Evolutionary conservation across 495 filamentous ascomycete genomes (phyloP).

Genomic region (Aspergillus panamensis): DNA sequence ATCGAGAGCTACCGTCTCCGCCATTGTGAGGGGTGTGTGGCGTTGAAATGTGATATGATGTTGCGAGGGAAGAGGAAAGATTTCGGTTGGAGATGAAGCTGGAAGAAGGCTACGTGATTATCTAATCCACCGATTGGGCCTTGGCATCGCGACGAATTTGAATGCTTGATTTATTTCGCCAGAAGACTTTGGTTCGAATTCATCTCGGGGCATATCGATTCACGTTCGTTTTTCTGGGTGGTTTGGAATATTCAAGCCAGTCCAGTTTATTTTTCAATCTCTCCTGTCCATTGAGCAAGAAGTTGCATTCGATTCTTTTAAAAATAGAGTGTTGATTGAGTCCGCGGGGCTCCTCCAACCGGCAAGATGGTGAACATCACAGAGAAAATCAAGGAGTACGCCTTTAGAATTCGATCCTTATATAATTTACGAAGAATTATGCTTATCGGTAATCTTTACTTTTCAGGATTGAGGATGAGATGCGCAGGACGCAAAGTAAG

Average conservation of each 20-base stretch:
- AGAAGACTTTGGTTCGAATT: background rate
- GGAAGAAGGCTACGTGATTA: slow-evolving; percentile 18
- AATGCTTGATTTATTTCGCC: slow-evolving; percentile 8
- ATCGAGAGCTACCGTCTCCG: slow-evolving; percentile 29
- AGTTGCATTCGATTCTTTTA: slow-evolving; percentile 2
- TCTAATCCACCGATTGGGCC: slow-evolving; percentile 21
- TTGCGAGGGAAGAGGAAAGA: background rate
- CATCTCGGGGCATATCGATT: background rate
- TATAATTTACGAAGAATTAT: background rate
- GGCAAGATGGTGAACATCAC: slow-evolving; percentile 98
- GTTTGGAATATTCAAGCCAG: background rate
- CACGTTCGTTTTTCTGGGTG: background rate
- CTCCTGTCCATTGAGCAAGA: background rate
- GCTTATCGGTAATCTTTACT: slow-evolving; percentile 14
- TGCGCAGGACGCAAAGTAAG: slow-evolving; percentile 95
- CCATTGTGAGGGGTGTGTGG: slow-evolving; percentile 26
- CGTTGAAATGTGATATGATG: background rate
- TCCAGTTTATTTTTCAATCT: background rate
- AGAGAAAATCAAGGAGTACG: slow-evolving; percentile 98
- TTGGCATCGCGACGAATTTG: slow-evolving; percentile 30
- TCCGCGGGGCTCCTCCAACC: slow-evolving; percentile 34
- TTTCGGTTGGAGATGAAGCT: background rate
- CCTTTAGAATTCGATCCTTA: background rate
- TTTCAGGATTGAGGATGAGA: slow-evolving; percentile 97
- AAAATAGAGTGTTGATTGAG: slow-evolving; percentile 16